A percentile compares a stretch with the other conserved stretches of the same genome.
phyloP scores from a whole-genome alignment of 75 land plant species.

The Picea sitchensis region DNA sequence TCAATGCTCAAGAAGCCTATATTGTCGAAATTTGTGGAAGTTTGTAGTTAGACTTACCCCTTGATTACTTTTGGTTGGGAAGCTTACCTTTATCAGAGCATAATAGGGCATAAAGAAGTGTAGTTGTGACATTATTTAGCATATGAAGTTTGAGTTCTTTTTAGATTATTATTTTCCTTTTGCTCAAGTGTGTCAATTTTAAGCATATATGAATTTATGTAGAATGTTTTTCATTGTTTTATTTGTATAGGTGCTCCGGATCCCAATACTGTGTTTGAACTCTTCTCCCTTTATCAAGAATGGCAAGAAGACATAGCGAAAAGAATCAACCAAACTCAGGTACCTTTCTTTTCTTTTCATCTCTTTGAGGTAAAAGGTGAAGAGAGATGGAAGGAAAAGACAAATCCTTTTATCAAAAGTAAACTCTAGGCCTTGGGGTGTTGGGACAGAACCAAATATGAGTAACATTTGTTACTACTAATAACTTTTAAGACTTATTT shows the following conservation, averaged over 20 bases:
- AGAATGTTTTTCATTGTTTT: too few species aligned
- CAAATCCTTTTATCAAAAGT: neutral
- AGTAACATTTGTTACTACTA: too few species aligned
- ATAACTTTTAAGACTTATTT: too few species aligned
- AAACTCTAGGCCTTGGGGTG: neutral
- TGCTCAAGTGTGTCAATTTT: too few species aligned
- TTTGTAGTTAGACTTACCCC: neutral
- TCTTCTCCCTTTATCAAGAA: conserved; percentile 62
- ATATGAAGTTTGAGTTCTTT: too few species aligned
- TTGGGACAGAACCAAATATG: neutral
- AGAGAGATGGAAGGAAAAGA: neutral
- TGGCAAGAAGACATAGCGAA: conserved; percentile 51
- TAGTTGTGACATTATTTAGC: too few species aligned
- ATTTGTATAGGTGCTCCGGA: conserved; percentile 28
- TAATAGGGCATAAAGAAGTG: too few species aligned
- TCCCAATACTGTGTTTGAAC: conserved; percentile 51
- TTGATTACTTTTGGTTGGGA: neutral
- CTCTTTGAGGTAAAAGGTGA: too few species aligned
- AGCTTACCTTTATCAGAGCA: too few species aligned
- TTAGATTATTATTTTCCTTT: too few species aligned
- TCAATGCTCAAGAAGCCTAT: neutral
- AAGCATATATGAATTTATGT: too few species aligned
- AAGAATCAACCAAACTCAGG: conserved; percentile 37
- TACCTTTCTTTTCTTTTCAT: too few species aligned
- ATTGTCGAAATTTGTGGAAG: neutral